Base-by-base conservation (phyloP, 805 yeast species). In the Dipodascus geniculatus region DNA sequence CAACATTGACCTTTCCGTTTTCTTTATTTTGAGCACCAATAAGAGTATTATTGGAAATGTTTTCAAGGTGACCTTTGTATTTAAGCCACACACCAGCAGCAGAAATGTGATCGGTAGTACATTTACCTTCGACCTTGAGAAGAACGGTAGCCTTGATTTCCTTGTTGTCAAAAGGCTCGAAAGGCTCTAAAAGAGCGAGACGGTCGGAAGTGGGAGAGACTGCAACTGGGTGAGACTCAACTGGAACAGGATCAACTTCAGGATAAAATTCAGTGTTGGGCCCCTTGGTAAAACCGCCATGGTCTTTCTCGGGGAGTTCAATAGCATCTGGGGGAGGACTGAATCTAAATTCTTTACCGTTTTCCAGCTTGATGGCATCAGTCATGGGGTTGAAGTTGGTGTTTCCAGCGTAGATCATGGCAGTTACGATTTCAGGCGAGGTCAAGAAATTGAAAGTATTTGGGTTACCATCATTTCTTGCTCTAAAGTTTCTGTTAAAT, bases 41-140 rank as follows among this genome's bases (percentile, higher is more conserved):
- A 65, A 91, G 76, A 11, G 98, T 93, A 74, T 91, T 91, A 73
- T 93, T 79, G 8, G 96, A 86, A 61, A 91, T 93, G 73, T 91
- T 91, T 68, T 91, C 96, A 65, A 91, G 77, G 67, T 91, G 99
- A 47, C 99, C 99, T 74, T 93, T 93, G 75, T 93, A 91, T 75
- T 93, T 93, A 72, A 91, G 79, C 99, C 99, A 91, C 16, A 84
- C 95, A 65, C 99, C 99, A 49, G 99, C 99, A 52, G 98, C 98
- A 23, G 97, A 89, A 62, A 91, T 93, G 68, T 91, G 99, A 69
- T 91, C 99, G 42, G 99, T 91, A 47, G 99, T 91, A 77, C 98
- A 93, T 71, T 91, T 91, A 59, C 99, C 99, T 72, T 88, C 91
- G 49, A 93, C 98, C 72, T 91, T 91, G 66, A 91, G 71, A 57